Evolutionary conservation across 2,329 filamentous ascomycete genomes (phyloP), one percentile per base, ranked within the genome.

Genomic region (Dactylellina drechsleri): DNA sequence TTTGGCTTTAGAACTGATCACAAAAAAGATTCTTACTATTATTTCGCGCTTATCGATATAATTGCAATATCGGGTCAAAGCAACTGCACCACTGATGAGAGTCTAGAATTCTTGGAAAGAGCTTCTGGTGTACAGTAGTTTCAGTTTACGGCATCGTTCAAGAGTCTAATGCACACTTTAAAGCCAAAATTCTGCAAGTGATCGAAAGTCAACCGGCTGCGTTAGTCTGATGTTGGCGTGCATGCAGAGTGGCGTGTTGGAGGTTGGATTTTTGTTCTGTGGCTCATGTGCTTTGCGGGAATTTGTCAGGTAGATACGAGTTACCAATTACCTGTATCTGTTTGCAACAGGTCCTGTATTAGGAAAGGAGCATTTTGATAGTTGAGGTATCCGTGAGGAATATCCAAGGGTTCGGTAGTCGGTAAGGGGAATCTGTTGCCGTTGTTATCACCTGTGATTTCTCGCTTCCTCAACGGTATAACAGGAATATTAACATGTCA

Each of bases 111-210:
- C 31, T 36, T 36, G 31, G 31, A 36, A 36, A 36, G 31, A 36
- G 31, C 31, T 36, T 36, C 10, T 36, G 31, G 31, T 36, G 31
- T 36, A 36, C 31, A 36, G 43, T 15, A 26, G 61, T 58, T 43
- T 74, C 62, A 58, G 62, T 61, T 59, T 57, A 74, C 62, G 62
- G 62, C 50, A 73, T 57, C 28, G 28, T 58, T 28, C 18, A 23
- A 36, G 31, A 36, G 62, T 70, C 50, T 57, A 36, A 40, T 20
- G 41, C 54, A 53, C 16, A 58, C 49, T 53, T 57, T 36, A 36
- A 36, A 36, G 6, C 1, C 10, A 36, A 7, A 43, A 61, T 47
- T 58, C 62, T 74, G 70, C 70, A 64, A 74, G 70, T 59, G 62
- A 74, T 74, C 66, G 59, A 58, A 58, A 66, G 41, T 28, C 4